These are phyloP conservation scores for Gonapodya sp. DNA, from an alignment of 192 early-diverging fungal species.

Conservation along the genomic window DNA sequence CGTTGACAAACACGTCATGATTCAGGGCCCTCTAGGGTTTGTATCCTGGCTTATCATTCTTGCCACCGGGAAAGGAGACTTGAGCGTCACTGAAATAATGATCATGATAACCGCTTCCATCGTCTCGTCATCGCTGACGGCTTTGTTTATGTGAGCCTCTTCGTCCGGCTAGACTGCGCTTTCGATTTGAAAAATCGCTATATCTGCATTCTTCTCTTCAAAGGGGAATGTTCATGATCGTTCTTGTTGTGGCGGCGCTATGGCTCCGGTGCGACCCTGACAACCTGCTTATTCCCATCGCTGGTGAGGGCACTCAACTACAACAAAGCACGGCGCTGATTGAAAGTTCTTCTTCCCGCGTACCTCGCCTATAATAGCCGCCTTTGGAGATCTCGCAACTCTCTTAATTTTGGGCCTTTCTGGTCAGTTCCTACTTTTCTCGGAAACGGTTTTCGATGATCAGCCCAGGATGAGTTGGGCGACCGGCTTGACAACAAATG, in stretches of 20 bases:
- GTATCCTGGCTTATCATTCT: constrained; percentile 29
- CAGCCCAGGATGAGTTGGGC: neutral
- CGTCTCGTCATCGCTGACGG: constrained; percentile 37
- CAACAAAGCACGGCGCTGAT: neutral
- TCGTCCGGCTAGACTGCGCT: constrained; percentile 24
- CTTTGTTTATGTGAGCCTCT: constrained; percentile 40
- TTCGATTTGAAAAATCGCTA: neutral
- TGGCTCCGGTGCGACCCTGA: neutral
- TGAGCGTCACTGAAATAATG: neutral
- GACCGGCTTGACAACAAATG: neutral
- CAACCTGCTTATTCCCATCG: neutral
- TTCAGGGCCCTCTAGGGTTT: neutral
- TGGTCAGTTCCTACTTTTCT: neutral
- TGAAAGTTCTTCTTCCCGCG: no score
- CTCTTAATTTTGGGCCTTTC: neutral
- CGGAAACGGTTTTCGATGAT: neutral
- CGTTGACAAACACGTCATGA: constrained; percentile 34
- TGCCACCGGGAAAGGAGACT: constrained; percentile 14
- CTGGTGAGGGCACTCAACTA: neutral
- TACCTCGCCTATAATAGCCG: neutral
- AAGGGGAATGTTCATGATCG: neutral
- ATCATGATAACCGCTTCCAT: constrained; percentile 45
- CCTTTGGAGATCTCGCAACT: neutral
- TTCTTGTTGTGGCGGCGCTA: neutral
- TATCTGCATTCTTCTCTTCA: no score